These are phyloP conservation scores for Globisporangium acanthophoron DNA, from an alignment of 352 stramenopile species.

Conservation along the genomic window DNA sequence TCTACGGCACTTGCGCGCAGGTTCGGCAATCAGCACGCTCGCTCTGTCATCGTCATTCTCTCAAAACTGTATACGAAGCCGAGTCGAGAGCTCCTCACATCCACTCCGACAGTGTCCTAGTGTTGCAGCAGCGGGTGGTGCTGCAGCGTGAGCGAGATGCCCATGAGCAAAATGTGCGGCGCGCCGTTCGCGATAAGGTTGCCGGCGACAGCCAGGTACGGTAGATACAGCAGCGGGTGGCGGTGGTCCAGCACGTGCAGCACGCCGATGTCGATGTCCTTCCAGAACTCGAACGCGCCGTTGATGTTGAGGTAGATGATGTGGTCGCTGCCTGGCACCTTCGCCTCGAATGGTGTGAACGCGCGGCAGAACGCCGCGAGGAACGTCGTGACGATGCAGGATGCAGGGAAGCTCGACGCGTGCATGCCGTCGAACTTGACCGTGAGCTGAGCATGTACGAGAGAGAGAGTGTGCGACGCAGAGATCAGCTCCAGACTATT, in stretches of 20 bases:
- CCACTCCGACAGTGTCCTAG: constrained; percentile 1
- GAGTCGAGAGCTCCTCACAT: neutral
- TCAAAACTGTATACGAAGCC: neutral
- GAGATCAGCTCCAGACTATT: too few relatives aligned
- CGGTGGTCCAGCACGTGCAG: constrained; percentile 75
- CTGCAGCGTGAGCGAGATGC: constrained; percentile 47
- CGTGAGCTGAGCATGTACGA: constrained; percentile 34
- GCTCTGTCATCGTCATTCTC: too few relatives aligned
- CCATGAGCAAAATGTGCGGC: constrained; percentile 62
- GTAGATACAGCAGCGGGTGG: constrained; percentile 60
- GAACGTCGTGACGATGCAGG: constrained; percentile 52
- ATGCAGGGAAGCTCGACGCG: constrained; percentile 53
- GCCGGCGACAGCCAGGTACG: constrained; percentile 55
- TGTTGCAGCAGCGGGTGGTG: constrained; percentile 44
- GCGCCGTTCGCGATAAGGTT: constrained; percentile 70
- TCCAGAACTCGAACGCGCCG: constrained; percentile 80
- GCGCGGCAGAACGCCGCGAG: constrained; percentile 50
- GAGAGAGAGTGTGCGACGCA: neutral
- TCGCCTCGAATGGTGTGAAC: constrained; percentile 64
- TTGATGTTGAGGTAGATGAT: constrained; percentile 82
- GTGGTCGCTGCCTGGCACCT: constrained; percentile 50
- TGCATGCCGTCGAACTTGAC: constrained; percentile 69
- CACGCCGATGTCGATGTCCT: constrained; percentile 64
- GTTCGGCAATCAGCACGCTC: too few relatives aligned
- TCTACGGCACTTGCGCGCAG: too few relatives aligned